Conservation (phyloP, 352 stramenopile genomes). For the Phytophthora sp. region DNA sequence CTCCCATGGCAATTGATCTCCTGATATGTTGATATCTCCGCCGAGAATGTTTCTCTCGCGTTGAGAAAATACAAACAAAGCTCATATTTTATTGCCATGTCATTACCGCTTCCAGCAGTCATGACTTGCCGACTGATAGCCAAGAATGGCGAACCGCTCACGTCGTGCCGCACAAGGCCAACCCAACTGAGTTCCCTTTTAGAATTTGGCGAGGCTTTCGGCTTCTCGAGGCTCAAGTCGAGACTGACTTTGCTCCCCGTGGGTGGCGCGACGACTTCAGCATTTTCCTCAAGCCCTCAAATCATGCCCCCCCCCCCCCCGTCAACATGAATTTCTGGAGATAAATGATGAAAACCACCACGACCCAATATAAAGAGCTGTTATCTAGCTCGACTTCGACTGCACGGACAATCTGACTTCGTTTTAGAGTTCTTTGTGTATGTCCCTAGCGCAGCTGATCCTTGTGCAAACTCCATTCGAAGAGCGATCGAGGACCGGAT, state of each 20-base stretch:
- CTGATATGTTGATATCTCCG: not conserved
- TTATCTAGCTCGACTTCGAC: constrained; percentile 1
- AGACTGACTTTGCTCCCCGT: not conserved
- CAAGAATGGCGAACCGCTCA: constrained; percentile 3
- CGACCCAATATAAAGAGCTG: not conserved
- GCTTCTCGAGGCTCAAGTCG: not conserved
- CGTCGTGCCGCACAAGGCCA: constrained; percentile 2
- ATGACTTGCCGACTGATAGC: no score
- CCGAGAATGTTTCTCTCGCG: not conserved
- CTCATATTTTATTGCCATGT: not conserved
- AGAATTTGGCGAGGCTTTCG: not conserved
- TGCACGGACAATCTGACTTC: constrained; percentile 15
- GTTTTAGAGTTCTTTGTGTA: constrained; percentile 23
- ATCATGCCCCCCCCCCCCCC: constrained; percentile 1
- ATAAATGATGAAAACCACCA: not conserved
- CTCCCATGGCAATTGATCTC: not conserved
- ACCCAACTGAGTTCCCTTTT: not conserved
- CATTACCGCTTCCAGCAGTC: not conserved
- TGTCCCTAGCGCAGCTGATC: constrained; percentile 2
- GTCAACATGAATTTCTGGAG: constrained; percentile 15
- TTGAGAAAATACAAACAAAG: not conserved
- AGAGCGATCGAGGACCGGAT: constrained; percentile 11
- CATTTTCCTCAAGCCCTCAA: not conserved
- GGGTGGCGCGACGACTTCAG: not conserved
- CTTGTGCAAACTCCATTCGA: not conserved